Evolutionary conservation across 2,329 filamentous ascomycete genomes (phyloP).

Genomic region (Xylaria sp.): DNA sequence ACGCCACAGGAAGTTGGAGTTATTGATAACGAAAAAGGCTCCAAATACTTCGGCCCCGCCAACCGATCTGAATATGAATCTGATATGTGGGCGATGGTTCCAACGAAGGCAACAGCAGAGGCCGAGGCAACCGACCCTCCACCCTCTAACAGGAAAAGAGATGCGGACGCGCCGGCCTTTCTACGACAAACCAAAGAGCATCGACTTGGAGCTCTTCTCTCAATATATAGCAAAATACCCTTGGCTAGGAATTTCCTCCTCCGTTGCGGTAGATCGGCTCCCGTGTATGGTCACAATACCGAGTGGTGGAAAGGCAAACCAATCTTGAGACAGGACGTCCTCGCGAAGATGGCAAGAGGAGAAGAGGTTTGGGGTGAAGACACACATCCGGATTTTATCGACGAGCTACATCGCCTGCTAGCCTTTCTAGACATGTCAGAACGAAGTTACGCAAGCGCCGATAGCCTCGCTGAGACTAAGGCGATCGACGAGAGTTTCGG

Average conservation of each 20-base stretch:
- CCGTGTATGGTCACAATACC: slow-evolving; percentile 64
- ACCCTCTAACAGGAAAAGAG: slow-evolving; percentile 59
- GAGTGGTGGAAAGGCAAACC: slow-evolving; percentile 71
- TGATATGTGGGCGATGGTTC: slow-evolving; percentile 70
- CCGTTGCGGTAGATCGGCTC: slow-evolving; percentile 53
- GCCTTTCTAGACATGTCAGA: slow-evolving; percentile 71
- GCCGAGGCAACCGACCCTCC: slow-evolving; percentile 52
- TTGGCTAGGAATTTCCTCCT: slow-evolving; percentile 67
- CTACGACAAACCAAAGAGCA: slow-evolving; percentile 55
- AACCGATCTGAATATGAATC: slow-evolving; percentile 66
- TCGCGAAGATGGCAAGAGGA: slow-evolving; percentile 50
- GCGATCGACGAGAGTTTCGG: slow-evolving; percentile 48
- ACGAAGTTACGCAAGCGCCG: slow-evolving; percentile 67
- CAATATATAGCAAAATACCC: slow-evolving; percentile 70
- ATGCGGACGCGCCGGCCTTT: slow-evolving; percentile 61
- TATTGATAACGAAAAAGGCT: slow-evolving; percentile 52
- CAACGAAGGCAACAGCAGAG: slow-evolving; percentile 48
- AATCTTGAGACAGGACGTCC: slow-evolving; percentile 57
- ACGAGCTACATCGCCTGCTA: slow-evolving; percentile 71
- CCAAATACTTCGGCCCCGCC: slow-evolving; percentile 69
- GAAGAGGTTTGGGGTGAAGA: slow-evolving; percentile 50
- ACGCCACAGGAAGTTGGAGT: slow-evolving; percentile 64
- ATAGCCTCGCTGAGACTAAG: slow-evolving; percentile 56
- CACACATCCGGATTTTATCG: slow-evolving; percentile 54
- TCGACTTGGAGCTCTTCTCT: slow-evolving; percentile 65